Percentiles rank a stretch among this genome's conserved stretches.
Evolutionary conservation across 208 protist species (phyloP).

Genomic region (Vickermania ingenoplastis): DNA sequence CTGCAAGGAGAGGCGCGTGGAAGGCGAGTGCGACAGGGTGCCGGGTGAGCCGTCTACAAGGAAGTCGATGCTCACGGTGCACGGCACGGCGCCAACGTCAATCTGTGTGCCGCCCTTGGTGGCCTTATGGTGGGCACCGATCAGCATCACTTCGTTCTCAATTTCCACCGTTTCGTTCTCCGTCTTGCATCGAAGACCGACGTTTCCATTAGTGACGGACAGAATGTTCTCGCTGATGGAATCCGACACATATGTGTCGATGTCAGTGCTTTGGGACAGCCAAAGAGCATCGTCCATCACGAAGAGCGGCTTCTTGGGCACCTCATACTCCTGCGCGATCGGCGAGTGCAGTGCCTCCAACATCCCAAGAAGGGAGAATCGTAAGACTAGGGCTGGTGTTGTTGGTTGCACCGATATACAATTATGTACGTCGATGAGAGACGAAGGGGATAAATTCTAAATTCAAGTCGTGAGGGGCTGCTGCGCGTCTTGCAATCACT

Average conservation of each 20-base stretch:
- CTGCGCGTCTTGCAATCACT: too few species aligned
- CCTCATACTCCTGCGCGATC: constrained; percentile 76
- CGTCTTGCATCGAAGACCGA: constrained; percentile 68
- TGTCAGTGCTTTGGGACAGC: constrained; percentile 73
- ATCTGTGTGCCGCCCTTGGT: constrained; percentile 19
- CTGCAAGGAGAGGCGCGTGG: constrained; percentile 40
- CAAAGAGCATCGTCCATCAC: constrained; percentile 30
- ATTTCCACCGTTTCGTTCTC: constrained; percentile 69
- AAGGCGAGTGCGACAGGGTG: constrained; percentile 55
- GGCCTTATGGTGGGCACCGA: constrained; percentile 64
- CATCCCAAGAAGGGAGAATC: background rate
- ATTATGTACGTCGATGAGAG: too few species aligned
- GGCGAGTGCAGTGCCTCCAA: constrained; percentile 16
- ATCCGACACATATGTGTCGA: constrained; percentile 63
- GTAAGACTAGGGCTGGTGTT: too few species aligned
- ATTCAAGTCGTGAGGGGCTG: too few species aligned
- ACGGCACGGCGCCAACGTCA: constrained; percentile 61
- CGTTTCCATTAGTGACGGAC: constrained; percentile 79
- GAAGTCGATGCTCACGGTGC: constrained; percentile 57
- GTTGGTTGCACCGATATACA: too few species aligned
- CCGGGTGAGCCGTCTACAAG: constrained; percentile 74
- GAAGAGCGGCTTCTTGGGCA: constrained; percentile 78
- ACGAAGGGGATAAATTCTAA: too few species aligned
- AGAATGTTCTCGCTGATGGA: constrained; percentile 76
- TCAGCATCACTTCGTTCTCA: constrained; percentile 63